Evolutionary conservation across 169 alveolate genomes (phyloP), one percentile per base, ranked within the genome.

Genomic region (Cryptosporidium tyzzeri): DNA sequence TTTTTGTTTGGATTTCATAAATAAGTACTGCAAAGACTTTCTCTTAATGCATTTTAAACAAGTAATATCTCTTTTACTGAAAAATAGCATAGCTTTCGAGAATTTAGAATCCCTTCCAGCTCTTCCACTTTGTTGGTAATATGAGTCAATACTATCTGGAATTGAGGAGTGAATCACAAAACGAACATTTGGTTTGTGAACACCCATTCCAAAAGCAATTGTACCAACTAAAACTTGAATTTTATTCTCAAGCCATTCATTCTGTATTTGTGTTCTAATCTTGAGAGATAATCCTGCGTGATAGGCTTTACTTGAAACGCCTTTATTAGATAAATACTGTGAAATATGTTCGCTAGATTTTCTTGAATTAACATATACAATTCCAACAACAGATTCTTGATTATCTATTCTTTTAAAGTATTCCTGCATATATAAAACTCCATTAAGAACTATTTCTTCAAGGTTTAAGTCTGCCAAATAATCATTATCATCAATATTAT

Each of bases 171-270:
- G 99, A 84, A 98, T 96, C 26, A 98, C 99, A 73, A 96, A 95
- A 37, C 99, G 92, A 10, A 98, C 99, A 91, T 98, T 98, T 21
- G 98, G 92, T 75, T 98, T 98, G 94, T 98, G 99, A n/a, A 98
- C 97, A 51, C 99, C 99, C 99, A 98, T 98, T 7, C 99, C 99
- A 92, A 98, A 98, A 1, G 99, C 99, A 29, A 97, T 97, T n/a
- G 99, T 98, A 14, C 99, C 99, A n/a, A 97, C 99, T 58, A 97
- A 95, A 6, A 97, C 97, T 31, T 97, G 94, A 45, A 96, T 93
- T 48, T 95, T 95, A 58, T 98, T 97, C 48, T 92, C 86, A 93
- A 97, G 95, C 99, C 99, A 98, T 85, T 92, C 91, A 26, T 93
- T 91, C 84, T 96, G 96, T 51, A 96, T 71, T 70, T 86, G 91